phyloP scores from a whole-genome alignment of 768 basidiomycete genomes.

The Lepiota venenata region DNA sequence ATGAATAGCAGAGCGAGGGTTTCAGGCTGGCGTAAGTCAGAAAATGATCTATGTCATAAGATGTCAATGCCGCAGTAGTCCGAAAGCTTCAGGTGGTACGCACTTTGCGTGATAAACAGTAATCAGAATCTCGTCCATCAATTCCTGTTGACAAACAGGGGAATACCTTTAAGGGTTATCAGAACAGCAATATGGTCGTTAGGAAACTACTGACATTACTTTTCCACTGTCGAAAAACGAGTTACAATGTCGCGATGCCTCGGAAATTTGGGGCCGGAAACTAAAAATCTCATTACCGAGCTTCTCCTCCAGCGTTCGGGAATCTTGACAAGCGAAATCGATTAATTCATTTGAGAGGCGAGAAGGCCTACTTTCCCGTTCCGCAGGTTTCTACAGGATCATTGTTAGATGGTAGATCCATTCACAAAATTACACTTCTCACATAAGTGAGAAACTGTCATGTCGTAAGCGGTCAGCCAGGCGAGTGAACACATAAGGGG shows the following conservation, averaged over 20 bases:
- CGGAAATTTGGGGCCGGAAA: constrained; percentile 51
- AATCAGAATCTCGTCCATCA: constrained; percentile 54
- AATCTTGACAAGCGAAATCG: constrained; percentile 32
- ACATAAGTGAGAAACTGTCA: constrained; percentile 59
- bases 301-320: constrained; percentile 27
- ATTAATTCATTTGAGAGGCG: constrained; percentile 16
- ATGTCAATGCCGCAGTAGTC: not conserved
- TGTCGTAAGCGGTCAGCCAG: constrained; percentile 10
- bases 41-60: not conserved
- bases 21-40: constrained; percentile 7
- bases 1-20: constrained; percentile 60
- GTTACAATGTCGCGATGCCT: constrained; percentile 60
- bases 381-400: constrained; percentile 21
- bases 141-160: constrained; percentile 47
- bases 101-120: constrained; percentile 54
- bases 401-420: not conserved
- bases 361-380: constrained; percentile 11
- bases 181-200: not conserved
- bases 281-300: constrained; percentile 41
- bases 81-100: constrained; percentile 12
- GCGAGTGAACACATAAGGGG: not conserved
- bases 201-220: constrained; percentile 42
- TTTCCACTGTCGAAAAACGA: constrained; percentile 62
- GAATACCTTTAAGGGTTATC: constrained; percentile 39
- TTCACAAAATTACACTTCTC: constrained; percentile 14